Evolutionary conservation across 495 filamentous ascomycete genomes (phyloP), one percentile per base, ranked within the genome.

Genomic region (Immersiella caudata): DNA sequence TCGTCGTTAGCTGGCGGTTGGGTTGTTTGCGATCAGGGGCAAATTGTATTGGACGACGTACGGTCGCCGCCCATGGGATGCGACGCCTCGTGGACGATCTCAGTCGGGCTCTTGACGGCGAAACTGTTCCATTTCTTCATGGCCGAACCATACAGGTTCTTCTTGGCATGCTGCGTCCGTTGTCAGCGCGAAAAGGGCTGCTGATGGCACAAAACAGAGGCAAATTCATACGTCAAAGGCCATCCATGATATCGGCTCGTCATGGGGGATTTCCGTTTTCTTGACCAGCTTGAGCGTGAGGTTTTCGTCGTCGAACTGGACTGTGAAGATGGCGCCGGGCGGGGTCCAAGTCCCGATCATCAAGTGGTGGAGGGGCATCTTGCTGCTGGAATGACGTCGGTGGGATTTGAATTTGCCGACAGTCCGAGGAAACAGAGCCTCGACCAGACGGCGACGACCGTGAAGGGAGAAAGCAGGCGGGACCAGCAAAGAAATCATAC

Each of bases 81-180:
- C 6, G 91, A 93, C 24, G 82, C 86, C 75, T 89, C 85, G 68
- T 93, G 91, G 59, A 89, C 79, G 69, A 95, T 93, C 51, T 93
- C 88, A 5, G 86, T 90, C n/a, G 91, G 89, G 73, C 85, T 89
- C 71, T 88, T 84, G 66, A 95, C 90, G 50, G 86, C 80, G 73
- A 91, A 92, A 76, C 89, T 92, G 63, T 89, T 90, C 90, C 90
- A 95, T 77, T 91, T 92, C 81, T 95, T 95, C 91, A 93, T 93
- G 66, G 90, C 89, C 6, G 91, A 88, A 70, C 92, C 92, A 78
- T 94, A 95, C 69, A 95, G 89, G 76, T 91, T 88, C 78, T 92
- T 93, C 77, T 89, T 90, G 64, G 85, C 81, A 75, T 95, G 91
- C 84, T 91, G 73, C 61, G 60, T 65, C 59, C 67, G 69, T 68